These are phyloP conservation scores for Naganishia cerealis DNA, from an alignment of 1,284 basidiomycete genomes.

Conservation along the genomic window DNA sequence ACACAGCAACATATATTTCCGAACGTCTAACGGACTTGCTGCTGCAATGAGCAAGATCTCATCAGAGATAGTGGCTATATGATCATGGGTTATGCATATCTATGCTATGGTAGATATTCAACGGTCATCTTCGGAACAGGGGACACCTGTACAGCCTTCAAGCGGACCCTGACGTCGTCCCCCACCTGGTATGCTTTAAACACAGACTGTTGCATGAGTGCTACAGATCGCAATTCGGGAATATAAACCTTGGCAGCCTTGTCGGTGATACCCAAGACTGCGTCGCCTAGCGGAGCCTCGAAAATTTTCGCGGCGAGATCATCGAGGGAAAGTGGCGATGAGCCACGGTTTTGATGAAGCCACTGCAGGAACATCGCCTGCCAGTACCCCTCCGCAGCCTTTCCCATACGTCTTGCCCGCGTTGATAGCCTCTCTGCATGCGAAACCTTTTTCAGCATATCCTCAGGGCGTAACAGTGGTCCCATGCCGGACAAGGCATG, in stretches of 20 bases:
- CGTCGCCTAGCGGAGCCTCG: constrained; percentile 17
- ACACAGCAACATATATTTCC: too few relatives aligned
- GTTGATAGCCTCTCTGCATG: constrained; percentile 36
- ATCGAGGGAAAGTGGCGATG: constrained; percentile 13
- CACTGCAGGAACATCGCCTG: constrained; percentile 36
- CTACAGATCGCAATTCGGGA: constrained; percentile 35
- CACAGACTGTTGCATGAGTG: constrained; percentile 30
- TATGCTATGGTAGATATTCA: not conserved
- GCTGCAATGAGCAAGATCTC: too few relatives aligned
- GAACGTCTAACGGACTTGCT: too few relatives aligned
- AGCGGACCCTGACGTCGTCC: constrained; percentile 39
- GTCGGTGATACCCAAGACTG: constrained; percentile 13
- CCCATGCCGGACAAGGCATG: constrained; percentile 58
- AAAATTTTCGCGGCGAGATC: constrained; percentile 19
- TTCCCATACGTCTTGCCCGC: constrained; percentile 36
- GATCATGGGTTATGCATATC: not conserved
- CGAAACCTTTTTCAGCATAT: constrained; percentile 36
- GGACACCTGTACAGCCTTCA: constrained; percentile 13
- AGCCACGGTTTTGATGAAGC: constrained; percentile 1
- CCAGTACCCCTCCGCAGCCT: constrained; percentile 41
- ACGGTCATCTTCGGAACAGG: constrained; percentile 8
- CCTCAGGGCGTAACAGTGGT: constrained; percentile 33
- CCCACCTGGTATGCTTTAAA: constrained; percentile 34
- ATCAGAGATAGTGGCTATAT: not conserved
- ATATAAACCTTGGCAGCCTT: constrained; percentile 36